These are phyloP conservation scores for Phytophthora melonis DNA, from an alignment of 352 stramenopile species.

Conservation along the genomic window DNA sequence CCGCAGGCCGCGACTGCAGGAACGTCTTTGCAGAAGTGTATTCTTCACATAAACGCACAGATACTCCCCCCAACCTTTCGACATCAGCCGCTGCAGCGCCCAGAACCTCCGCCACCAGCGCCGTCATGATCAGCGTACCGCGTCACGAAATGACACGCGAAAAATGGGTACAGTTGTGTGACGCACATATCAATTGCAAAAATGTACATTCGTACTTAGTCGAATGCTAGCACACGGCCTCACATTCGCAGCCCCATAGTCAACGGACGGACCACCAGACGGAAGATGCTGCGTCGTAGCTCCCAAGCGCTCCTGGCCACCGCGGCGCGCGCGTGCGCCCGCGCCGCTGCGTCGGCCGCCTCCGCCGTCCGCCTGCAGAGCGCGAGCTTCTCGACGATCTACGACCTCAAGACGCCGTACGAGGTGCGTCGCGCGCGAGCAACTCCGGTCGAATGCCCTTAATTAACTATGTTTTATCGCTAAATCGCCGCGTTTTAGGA, in stretches of 20 bases:
- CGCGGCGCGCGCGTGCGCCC: slow-evolving; percentile 38
- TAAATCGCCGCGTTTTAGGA: slow-evolving; percentile 49
- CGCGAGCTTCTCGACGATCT: slow-evolving; percentile 71
- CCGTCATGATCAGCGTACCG: slow-evolving; percentile 9
- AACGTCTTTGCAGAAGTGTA: slow-evolving; percentile 58
- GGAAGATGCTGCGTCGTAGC: slow-evolving; percentile 57
- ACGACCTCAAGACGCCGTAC: slow-evolving; percentile 70
- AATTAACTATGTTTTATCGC: not conserved
- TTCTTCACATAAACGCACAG: slow-evolving; percentile 16
- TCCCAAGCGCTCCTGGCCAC: slow-evolving; percentile 42
- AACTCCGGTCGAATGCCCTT: not conserved
- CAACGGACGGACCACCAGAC: slow-evolving; percentile 9
- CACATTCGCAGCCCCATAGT: too few relatives aligned
- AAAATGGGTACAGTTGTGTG: not conserved
- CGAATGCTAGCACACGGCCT: too few relatives aligned
- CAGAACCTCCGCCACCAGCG: slow-evolving; percentile 24
- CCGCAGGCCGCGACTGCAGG: slow-evolving; percentile 50
- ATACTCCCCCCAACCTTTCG: not conserved
- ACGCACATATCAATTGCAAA: not conserved
- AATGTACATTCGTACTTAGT: too few relatives aligned
- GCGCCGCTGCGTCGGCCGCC: slow-evolving; percentile 20
- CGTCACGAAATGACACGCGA: not conserved
- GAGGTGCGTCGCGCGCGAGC: slow-evolving; percentile 47
- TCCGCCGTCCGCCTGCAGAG: slow-evolving; percentile 39
- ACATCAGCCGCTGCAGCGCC: slow-evolving; percentile 2